Conservation (phyloP, 1,284 basidiomycete genomes). For the Apiotrichum sp. region DNA sequence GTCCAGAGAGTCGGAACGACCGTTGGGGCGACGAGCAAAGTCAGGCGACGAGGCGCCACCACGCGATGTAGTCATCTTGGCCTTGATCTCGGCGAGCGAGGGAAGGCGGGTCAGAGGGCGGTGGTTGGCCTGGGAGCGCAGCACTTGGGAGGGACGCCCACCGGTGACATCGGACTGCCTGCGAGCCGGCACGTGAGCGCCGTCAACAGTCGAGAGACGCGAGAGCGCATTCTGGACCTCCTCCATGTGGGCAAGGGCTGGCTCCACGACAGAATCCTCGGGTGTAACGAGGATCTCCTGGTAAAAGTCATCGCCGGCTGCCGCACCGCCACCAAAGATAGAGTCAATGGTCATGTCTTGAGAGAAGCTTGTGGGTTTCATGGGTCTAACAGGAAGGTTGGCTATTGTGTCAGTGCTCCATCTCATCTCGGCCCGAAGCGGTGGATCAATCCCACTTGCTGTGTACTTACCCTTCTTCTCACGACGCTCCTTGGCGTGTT, state of each 20-base stretch:
- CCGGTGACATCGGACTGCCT: conserved; percentile 13
- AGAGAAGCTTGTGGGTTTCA: not conserved
- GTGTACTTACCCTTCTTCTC: conserved; percentile 19
- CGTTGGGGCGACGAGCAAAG: not conserved
- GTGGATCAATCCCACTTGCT: not conserved
- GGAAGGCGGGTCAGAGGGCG: conserved; percentile 23
- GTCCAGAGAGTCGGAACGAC: conserved; percentile 16
- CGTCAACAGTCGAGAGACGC: conserved; percentile 31
- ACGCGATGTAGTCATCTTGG: conserved; percentile 22
- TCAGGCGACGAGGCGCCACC: not conserved
- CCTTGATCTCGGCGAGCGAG: conserved; percentile 40
- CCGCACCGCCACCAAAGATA: not conserved
- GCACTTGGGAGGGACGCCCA: conserved; percentile 13
- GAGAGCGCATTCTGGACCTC: conserved; percentile 31
- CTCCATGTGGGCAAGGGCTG: conserved; percentile 13
- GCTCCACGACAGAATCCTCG: conserved; percentile 16
- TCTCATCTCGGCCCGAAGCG: not conserved
- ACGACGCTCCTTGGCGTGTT: conserved; percentile 33
- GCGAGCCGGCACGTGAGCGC: conserved; percentile 23
- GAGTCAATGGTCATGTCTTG: conserved; percentile 5
- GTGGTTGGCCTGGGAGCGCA: conserved; percentile 2
- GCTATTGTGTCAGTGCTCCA: not conserved
- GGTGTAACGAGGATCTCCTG: conserved; percentile 26
- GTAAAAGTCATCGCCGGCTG: not conserved
- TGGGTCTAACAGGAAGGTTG: not conserved